These are phyloP conservation scores for Solanum chacoense DNA, from an alignment of 305 asterid genomes.

Conservation along the genomic window DNA sequence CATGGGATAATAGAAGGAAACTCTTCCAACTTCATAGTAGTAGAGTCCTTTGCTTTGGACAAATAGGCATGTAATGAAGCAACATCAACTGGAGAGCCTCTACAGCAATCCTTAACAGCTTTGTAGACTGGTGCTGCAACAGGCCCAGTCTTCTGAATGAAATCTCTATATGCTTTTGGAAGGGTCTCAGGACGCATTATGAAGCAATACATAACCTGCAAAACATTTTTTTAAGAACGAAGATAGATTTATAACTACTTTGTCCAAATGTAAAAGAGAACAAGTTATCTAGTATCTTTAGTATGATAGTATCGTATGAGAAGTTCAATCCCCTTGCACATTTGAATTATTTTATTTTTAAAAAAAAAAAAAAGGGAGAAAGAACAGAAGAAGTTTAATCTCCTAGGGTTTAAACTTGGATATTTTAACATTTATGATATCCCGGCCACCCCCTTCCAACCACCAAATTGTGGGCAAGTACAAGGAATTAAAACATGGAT, in stretches of 20 bases:
- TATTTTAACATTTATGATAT: background rate
- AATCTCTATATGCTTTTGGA: constrained; percentile 91
- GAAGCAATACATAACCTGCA: constrained; percentile 94
- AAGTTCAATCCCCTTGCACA: background rate
- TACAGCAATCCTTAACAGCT: constrained; percentile 95
- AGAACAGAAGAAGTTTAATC: background rate
- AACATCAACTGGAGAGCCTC: constrained; percentile 80
- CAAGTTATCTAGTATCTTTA: background rate
- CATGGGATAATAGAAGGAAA: constrained; percentile 82
- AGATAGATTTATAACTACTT: background rate
- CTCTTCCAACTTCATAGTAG: constrained; percentile 45
- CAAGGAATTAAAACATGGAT: background rate
- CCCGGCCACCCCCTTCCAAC: background rate
- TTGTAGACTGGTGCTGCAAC: constrained; percentile 91
- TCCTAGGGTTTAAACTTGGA: background rate
- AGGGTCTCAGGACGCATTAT: constrained; percentile 99
- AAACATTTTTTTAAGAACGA: background rate
- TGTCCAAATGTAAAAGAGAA: background rate
- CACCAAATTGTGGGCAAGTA: background rate
- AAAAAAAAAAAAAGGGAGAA: no score
- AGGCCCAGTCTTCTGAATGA: constrained; percentile 98
- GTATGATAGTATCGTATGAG: background rate
- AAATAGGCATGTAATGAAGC: constrained; percentile 54
- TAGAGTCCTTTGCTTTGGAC: constrained; percentile 34
- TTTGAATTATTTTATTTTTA: background rate